These are phyloP conservation scores for Gynochthodes officinalis DNA, from an alignment of 257 asterid species.

Conservation along the genomic window DNA sequence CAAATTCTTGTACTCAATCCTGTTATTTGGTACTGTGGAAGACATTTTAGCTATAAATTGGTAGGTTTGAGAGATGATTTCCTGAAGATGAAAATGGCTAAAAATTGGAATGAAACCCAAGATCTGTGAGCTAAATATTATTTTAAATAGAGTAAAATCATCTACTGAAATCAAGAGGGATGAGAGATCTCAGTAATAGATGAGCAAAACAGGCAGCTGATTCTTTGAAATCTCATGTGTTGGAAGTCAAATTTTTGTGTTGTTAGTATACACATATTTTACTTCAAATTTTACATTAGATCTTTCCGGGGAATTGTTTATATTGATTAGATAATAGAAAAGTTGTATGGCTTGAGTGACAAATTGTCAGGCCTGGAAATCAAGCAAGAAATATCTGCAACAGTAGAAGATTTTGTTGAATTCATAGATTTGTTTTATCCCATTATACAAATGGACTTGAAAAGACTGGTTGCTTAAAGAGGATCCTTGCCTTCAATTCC, in stretches of 20 bases:
- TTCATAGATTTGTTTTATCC: neutral
- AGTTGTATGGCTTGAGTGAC: neutral
- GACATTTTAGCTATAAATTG: no score
- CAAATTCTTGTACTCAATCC: no score
- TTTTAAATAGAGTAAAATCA: neutral
- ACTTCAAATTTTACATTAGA: neutral
- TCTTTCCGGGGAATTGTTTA: neutral
- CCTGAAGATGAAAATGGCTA: neutral
- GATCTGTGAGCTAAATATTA: neutral
- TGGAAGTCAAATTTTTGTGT: neutral
- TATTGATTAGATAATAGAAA: neutral
- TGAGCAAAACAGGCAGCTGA: neutral
- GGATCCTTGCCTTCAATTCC: neutral
- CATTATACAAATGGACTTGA: neutral
- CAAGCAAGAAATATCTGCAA: neutral
- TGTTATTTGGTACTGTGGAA: neutral
- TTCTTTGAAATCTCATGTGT: neutral
- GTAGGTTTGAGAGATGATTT: neutral
- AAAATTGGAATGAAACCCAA: neutral
- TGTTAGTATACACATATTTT: neutral
- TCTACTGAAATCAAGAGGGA: neutral
- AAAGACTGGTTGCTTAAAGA: neutral
- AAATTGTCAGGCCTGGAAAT: neutral
- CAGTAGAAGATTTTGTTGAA: neutral
- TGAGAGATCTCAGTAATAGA: neutral